Percentiles rank a stretch among this genome's conserved stretches.
Conservation (phyloP, 2,329 filamentous ascomycete genomes). For the Neoarthrinium moseri region DNA sequence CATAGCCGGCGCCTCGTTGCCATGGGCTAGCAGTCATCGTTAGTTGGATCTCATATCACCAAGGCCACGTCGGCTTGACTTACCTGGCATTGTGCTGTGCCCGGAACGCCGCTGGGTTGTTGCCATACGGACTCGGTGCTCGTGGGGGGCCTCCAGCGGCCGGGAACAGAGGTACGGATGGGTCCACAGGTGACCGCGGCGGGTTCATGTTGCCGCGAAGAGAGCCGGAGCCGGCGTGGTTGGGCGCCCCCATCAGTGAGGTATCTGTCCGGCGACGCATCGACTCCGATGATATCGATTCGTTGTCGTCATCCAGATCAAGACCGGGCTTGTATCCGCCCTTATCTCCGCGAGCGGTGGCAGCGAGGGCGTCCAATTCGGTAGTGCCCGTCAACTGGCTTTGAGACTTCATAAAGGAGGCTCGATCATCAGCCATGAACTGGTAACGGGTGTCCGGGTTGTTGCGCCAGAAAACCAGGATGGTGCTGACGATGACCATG, state of each 20-base stretch:
- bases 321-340: conserved; percentile 52
- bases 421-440: conserved; percentile 85
- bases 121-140: conserved; percentile 27
- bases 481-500: conserved; percentile 68
- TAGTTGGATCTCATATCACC: background rate
- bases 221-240: conserved; percentile 3
- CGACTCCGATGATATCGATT: conserved; percentile 60
- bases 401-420: conserved; percentile 88
- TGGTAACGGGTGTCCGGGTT: conserved; percentile 86
- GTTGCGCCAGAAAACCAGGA: conserved; percentile 73
- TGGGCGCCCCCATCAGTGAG: conserved; percentile 12
- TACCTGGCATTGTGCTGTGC: conserved; percentile 44
- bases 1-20: conserved; percentile 57
- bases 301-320: conserved; percentile 70
- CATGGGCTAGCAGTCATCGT: conserved; percentile 43
- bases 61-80: too few species aligned
- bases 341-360: conserved; percentile 77
- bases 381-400: conserved; percentile 68
- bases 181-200: conserved; percentile 47
- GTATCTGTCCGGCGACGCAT: conserved; percentile 36
- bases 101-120: conserved; percentile 33
- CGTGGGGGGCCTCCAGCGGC: conserved; percentile 24
- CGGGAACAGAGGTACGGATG: conserved; percentile 51
- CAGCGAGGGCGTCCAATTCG: conserved; percentile 79
- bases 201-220: conserved; percentile 22